A percentile compares a stretch with the other conserved stretches of the same genome.
Evolutionary conservation across 495 filamentous ascomycete species (phyloP).

Genomic region (Hypomontagnella submonticulosa): DNA sequence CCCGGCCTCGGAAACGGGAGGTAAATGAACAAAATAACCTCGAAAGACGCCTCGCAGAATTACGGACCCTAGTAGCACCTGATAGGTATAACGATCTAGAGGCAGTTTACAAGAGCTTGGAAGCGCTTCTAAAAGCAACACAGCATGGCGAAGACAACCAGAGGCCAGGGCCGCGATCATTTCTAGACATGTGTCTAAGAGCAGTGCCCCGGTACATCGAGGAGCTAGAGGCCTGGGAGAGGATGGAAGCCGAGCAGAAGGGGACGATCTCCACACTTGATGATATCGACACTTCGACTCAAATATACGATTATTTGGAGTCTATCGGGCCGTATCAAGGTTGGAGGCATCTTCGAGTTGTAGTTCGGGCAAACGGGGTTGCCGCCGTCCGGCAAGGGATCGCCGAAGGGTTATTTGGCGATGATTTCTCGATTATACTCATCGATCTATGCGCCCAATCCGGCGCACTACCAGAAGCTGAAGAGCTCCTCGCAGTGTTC

Average conservation of each 20-base stretch:
- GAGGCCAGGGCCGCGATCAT: conserved; percentile 60
- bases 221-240: conserved; percentile 65
- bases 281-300: conserved; percentile 52
- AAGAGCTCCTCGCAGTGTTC: conserved; percentile 51
- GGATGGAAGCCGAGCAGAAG: conserved; percentile 61
- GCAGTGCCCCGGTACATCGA: conserved; percentile 72
- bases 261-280: conserved; percentile 54
- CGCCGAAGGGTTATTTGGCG: conserved; percentile 45
- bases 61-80: conserved; percentile 27
- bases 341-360: conserved; percentile 72
- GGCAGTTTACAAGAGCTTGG: conserved; percentile 60
- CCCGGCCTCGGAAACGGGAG: conserved; percentile 12
- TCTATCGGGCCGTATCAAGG: conserved; percentile 66
- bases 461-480: conserved; percentile 54
- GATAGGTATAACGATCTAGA: conserved; percentile 42
- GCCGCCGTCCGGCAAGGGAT: conserved; percentile 59
- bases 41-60: conserved; percentile 34
- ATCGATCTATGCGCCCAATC: conserved; percentile 55
- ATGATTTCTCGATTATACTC: conserved; percentile 52
- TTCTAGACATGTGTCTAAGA: conserved; percentile 73
- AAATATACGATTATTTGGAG: conserved; percentile 76
- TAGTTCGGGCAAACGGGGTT: conserved; percentile 76
- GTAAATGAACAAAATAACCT: conserved; percentile 31
- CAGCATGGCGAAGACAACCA: conserved; percentile 32
- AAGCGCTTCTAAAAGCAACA: conserved; percentile 61